phyloP scores from a whole-genome alignment of 2,329 filamentous ascomycete species.

The Teratosphaeria viscida region DNA sequence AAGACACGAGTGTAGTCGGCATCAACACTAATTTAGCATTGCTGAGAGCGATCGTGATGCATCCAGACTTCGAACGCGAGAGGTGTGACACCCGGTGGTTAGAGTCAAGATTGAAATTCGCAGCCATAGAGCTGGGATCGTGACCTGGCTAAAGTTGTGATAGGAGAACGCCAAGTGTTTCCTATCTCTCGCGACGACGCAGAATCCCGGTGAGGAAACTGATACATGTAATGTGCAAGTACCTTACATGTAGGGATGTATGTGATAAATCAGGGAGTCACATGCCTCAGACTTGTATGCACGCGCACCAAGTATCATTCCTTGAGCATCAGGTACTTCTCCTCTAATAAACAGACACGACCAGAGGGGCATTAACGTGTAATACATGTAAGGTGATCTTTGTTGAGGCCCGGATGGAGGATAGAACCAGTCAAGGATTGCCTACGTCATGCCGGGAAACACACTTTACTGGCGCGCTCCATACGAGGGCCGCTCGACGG shows the following conservation, averaged over 20 bases:
- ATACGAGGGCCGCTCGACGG: not conserved
- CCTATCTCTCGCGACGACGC: too few relatives aligned
- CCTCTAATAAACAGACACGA: too few relatives aligned
- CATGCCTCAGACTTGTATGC: too few relatives aligned
- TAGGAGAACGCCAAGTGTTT: not conserved
- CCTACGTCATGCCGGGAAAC: not conserved
- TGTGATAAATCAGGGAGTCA: too few relatives aligned
- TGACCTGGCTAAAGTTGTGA: conserved; percentile 37
- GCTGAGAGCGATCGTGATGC: conserved; percentile 43
- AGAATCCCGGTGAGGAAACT: too few relatives aligned
- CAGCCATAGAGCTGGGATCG: conserved; percentile 35
- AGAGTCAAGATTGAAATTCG: conserved; percentile 48
- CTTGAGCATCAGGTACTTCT: too few relatives aligned
- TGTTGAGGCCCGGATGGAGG: not conserved
- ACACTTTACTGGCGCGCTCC: not conserved
- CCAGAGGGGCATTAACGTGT: too few relatives aligned
- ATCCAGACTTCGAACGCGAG: conserved; percentile 40
- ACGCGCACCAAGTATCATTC: too few relatives aligned
- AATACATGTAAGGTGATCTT: not conserved
- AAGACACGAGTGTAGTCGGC: conserved; percentile 46
- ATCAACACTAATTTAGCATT: conserved; percentile 49
- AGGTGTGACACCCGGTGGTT: conserved; percentile 49
- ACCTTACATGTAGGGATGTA: too few relatives aligned
- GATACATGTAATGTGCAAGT: too few relatives aligned
- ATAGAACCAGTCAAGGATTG: not conserved